phyloP scores from a whole-genome alignment of 345 rosid species.

The Mallotus nudiflorus region DNA sequence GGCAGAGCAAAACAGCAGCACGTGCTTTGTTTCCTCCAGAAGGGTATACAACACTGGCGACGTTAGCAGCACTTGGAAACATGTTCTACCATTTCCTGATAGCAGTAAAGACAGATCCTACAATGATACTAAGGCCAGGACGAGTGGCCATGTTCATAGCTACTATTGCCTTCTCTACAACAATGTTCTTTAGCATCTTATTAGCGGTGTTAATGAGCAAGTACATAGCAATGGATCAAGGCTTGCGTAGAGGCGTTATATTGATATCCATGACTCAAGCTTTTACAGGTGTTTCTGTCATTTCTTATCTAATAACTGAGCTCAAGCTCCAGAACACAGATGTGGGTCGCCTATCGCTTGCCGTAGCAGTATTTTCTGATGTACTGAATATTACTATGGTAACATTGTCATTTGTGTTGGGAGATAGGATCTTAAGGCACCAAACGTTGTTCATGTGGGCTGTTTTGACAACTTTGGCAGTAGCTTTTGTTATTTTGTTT shows the following conservation, averaged over 20 bases:
- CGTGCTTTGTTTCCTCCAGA: background rate
- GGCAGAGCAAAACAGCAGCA: background rate
- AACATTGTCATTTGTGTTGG: background rate
- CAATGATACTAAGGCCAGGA: slow-evolving; percentile 9
- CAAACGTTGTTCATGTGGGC: background rate
- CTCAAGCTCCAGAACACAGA: slow-evolving; percentile 19
- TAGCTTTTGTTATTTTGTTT: background rate
- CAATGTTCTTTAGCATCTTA: background rate
- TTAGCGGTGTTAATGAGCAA: background rate
- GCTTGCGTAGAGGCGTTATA: background rate
- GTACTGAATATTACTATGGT: background rate
- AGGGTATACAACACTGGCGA: background rate
- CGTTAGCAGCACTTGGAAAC: slow-evolving; percentile 14
- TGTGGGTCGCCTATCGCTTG: slow-evolving; percentile 11
- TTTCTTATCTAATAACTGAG: background rate
- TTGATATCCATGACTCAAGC: slow-evolving; percentile 7
- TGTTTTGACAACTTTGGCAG: background rate
- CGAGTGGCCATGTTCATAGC: slow-evolving; percentile 7
- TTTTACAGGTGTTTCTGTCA: slow-evolving; percentile 6
- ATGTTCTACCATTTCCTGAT: slow-evolving; percentile 9
- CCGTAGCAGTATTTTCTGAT: slow-evolving; percentile 1
- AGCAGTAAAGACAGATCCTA: slow-evolving; percentile 6
- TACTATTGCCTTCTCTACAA: background rate
- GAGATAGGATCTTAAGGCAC: background rate
- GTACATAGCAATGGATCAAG: background rate